Evolutionary conservation across 805 yeast genomes (phyloP).

Genomic region (Yamadazyma sp.): DNA sequence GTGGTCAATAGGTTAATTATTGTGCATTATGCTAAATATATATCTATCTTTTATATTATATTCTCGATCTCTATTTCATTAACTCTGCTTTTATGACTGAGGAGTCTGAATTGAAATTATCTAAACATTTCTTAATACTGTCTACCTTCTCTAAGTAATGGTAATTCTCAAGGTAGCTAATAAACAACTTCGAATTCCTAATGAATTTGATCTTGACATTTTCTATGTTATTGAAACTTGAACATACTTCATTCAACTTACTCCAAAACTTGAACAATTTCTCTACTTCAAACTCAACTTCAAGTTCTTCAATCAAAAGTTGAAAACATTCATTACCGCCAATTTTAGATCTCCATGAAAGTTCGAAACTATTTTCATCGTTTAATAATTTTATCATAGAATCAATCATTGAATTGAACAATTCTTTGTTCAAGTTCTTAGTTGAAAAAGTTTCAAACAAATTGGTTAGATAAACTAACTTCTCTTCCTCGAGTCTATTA

Average conservation of each 20-base stretch:
- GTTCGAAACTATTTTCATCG: slow-evolving; percentile 19
- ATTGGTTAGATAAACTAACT: slow-evolving; percentile 33
- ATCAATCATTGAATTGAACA: slow-evolving; percentile 24
- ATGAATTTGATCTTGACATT: slow-evolving; percentile 54
- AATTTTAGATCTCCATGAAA: slow-evolving; percentile 63
- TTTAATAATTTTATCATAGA: slow-evolving; percentile 17
- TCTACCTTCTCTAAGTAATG: slow-evolving; percentile 13
- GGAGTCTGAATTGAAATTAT: slow-evolving; percentile 27
- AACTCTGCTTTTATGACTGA: slow-evolving; percentile 44
- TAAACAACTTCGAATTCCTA: slow-evolving; percentile 24
- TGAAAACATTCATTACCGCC: slow-evolving; percentile 42
- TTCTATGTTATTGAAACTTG: slow-evolving; percentile 46
- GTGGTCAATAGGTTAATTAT: slow-evolving; percentile 50
- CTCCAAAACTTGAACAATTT: slow-evolving; percentile 25
- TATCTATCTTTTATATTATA: not conserved
- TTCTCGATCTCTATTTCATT: slow-evolving; percentile 1
- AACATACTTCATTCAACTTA: slow-evolving; percentile 24
- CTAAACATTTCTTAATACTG: slow-evolving; percentile 13
- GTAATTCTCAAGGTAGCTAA: slow-evolving; percentile 15
- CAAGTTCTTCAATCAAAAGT: slow-evolving; percentile 12
- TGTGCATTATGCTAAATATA: not conserved
- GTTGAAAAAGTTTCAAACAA: slow-evolving; percentile 28
- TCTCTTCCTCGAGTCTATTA: slow-evolving; percentile 45
- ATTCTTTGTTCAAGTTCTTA: slow-evolving; percentile 12
- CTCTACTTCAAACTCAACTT: slow-evolving; percentile 7